phyloP scores from a whole-genome alignment of 208 protist genomes.

The Endotrypanum monterogeii region DNA sequence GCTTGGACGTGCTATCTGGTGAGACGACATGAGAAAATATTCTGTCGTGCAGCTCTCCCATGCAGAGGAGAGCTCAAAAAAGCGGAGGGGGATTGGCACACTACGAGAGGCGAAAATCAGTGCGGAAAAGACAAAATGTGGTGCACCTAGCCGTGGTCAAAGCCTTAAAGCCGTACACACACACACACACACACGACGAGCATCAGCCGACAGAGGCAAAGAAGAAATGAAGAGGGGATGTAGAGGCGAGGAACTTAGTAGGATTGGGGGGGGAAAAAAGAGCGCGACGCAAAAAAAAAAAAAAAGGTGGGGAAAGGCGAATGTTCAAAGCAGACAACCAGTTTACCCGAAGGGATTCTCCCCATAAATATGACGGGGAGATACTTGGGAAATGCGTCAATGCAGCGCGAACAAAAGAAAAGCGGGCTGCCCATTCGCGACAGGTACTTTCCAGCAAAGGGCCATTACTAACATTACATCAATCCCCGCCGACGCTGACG shows the following conservation, averaged over 20 bases:
- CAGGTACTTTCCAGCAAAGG: neutral
- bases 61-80: neutral
- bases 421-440: neutral
- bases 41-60: neutral
- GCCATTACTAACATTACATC: neutral
- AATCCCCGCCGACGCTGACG: neutral
- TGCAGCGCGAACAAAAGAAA: neutral
- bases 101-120: no score
- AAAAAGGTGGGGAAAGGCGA: neutral
- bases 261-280: neutral
- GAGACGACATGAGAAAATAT: neutral
- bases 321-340: no score
- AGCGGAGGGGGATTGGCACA: neutral
- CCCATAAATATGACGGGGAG: no score
- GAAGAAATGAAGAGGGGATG: neutral
- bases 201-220: neutral
- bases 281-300: neutral
- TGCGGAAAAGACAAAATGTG: neutral
- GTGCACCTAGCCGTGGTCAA: neutral
- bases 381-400: neutral
- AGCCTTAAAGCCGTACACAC: neutral
- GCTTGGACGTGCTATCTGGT: conserved; percentile 8
- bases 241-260: neutral
- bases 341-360: no score
- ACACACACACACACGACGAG: neutral